These are phyloP conservation scores for Platanthera zijinensis DNA, from an alignment of 106 monocot genomes.

Conservation along the genomic window DNA sequence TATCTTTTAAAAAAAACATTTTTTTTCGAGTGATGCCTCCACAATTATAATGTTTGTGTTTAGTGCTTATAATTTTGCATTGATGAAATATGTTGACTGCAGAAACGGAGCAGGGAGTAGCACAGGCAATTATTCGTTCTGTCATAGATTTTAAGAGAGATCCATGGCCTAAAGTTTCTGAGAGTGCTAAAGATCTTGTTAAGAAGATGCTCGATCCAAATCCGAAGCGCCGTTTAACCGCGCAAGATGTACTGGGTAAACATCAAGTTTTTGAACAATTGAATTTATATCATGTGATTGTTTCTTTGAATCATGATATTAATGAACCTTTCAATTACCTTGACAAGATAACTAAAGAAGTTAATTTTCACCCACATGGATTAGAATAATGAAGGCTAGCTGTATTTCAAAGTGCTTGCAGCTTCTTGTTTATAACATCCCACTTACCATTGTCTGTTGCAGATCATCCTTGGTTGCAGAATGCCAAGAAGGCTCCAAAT, in stretches of 20 bases:
- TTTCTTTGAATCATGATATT: not conserved
- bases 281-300: not conserved
- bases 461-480: slow-evolving; percentile 59
- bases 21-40: not conserved
- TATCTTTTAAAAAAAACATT: not conserved
- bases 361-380: not conserved
- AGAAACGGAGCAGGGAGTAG: slow-evolving; percentile 74
- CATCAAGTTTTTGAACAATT: not conserved
- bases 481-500: slow-evolving; percentile 46
- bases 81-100: slow-evolving; percentile 5
- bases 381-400: too few relatives aligned
- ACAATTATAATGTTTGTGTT: not conserved
- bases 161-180: slow-evolving; percentile 76
- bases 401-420: not conserved
- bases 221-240: slow-evolving; percentile 48
- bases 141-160: slow-evolving; percentile 66
- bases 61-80: not conserved
- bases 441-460: slow-evolving; percentile 8
- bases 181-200: slow-evolving; percentile 68
- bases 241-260: slow-evolving; percentile 63
- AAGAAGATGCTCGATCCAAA: slow-evolving; percentile 65
- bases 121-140: slow-evolving; percentile 58
- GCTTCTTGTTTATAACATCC: not conserved
- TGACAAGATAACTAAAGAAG: not conserved
- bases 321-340: not conserved